phyloP scores from a whole-genome alignment of 495 filamentous ascomycete species.

The Penicillium argentinense region DNA sequence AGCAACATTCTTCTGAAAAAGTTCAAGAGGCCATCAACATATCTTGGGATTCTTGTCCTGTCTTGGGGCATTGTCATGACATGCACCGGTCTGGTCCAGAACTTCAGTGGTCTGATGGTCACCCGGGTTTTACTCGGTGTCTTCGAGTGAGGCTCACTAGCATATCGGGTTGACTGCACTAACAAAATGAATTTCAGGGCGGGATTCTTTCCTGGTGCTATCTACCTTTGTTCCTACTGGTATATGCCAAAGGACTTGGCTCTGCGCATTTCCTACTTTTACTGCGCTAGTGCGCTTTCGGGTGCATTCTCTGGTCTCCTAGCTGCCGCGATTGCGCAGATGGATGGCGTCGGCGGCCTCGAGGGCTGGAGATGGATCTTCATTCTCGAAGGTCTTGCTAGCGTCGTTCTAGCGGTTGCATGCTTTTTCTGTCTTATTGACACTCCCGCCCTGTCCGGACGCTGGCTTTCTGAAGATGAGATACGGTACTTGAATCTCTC shows the following conservation, averaged over 20 bases:
- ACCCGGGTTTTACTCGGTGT: constrained; percentile 67
- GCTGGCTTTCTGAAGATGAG: constrained; percentile 25
- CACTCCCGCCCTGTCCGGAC: constrained; percentile 15
- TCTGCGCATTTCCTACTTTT: constrained; percentile 58
- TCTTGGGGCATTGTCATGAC: constrained; percentile 54
- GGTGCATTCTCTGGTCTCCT: constrained; percentile 69
- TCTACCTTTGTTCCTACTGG: constrained; percentile 74
- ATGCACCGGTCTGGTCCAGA: constrained; percentile 42
- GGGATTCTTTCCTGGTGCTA: constrained; percentile 68
- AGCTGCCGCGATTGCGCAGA: constrained; percentile 62
- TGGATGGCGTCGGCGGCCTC: constrained; percentile 62
- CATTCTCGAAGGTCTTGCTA: constrained; percentile 59
- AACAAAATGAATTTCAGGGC: constrained; percentile 8
- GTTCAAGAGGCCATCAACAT: constrained; percentile 30
- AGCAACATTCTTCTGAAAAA: constrained; percentile 53
- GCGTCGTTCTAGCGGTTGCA: constrained; percentile 52
- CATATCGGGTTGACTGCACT: not conserved
- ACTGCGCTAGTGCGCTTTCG: constrained; percentile 57
- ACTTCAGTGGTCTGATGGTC: constrained; percentile 60
- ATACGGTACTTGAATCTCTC: constrained; percentile 29
- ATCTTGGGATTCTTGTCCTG: constrained; percentile 56
- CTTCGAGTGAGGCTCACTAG: constrained; percentile 43
- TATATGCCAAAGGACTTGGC: constrained; percentile 46
- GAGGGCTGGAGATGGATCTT: constrained; percentile 76
- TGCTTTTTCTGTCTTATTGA: constrained; percentile 52